A percentile compares a stretch with the other conserved stretches of the same genome.
phyloP scores from a whole-genome alignment of 306 rosid species.

The Luffa acutangula region DNA sequence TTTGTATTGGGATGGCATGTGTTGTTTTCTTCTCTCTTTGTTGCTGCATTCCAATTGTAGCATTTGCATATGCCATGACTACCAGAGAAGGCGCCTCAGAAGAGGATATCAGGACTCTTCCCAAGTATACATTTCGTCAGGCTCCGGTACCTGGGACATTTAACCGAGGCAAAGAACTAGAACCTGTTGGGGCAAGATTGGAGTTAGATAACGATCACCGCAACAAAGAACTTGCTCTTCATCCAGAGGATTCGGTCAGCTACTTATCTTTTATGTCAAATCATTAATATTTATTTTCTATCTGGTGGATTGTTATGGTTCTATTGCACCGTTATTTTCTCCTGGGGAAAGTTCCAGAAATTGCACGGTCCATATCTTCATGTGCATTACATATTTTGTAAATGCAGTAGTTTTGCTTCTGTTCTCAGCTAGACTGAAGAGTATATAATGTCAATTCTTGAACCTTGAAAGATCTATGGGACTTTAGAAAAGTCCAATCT shows the following conservation, averaged over 20 bases:
- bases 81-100: slow-evolving; percentile 74
- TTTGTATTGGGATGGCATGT: slow-evolving; percentile 68
- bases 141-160: slow-evolving; percentile 26
- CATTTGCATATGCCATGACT: slow-evolving; percentile 63
- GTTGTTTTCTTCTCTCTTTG: slow-evolving; percentile 59
- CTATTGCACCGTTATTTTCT: neutral
- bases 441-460: neutral
- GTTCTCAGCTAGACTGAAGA: neutral
- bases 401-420: neutral
- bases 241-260: slow-evolving; percentile 81
- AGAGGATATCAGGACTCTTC: slow-evolving; percentile 66
- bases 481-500: neutral
- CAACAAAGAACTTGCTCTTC: slow-evolving; percentile 40
- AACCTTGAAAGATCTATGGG: neutral
- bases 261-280: slow-evolving; percentile 15
- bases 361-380: neutral
- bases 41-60: slow-evolving; percentile 57
- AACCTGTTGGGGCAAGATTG: slow-evolving; percentile 12
- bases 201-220: slow-evolving; percentile 27
- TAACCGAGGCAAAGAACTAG: slow-evolving; percentile 29
- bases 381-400: neutral
- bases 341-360: neutral
- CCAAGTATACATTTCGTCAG: slow-evolving; percentile 54
- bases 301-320: neutral
- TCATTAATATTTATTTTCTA: neutral